Base-by-base conservation (phyloP, 495 filamentous ascomycete species). In the Articulospora tetracladia region DNA sequence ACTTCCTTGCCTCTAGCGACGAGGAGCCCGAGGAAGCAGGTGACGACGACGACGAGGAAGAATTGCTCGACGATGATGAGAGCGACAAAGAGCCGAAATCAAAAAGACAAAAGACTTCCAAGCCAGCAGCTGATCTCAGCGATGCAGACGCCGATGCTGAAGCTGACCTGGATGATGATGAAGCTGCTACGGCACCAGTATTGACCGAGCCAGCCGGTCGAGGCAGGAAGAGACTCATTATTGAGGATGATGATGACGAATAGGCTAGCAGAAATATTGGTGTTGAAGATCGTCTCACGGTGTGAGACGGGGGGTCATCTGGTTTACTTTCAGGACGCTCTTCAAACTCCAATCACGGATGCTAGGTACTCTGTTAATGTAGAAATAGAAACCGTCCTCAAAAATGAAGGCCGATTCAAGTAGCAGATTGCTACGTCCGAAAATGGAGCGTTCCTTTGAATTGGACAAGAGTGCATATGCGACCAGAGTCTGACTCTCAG, bases 1-100 rank as follows among this genome's bases (percentile, higher is more conserved):
- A 86, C 6, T 92, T 92, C 71, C 73, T 92, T 57, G 89, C 89
- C 11, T 81, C 80, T 34, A 91, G 87, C 65, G 89, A 89, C 56
- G 86, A 90, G 60, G 89, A 89, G 36, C 73, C 84, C 10, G 85
- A 84, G 62, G 76, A 80, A 28, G 79, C 69, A 19, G 83, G 69
- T 15, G 82, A 78, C 12, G 85, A 79, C 25, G 86, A 86, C 4
- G 86, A 86, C 2, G 86, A 84, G 6, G 82, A 85, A 1, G 82
- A 84, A 46, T 77, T 65, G 20, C 3, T 63, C 1, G 66, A 68
- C 27, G 63, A 65, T 34, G 58, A 63, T 24, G 58, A 62, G 22
- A 64, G 60, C 26, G 67, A 69, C 26, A 64, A 52, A 15, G 74
- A 77, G 59, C 78, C 78, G 17, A 75, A 76, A 11, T 61, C 71